Evolutionary conservation across 2,329 filamentous ascomycete genomes (phyloP), one percentile per base, ranked within the genome.

Genomic region (Xylaria sp.): DNA sequence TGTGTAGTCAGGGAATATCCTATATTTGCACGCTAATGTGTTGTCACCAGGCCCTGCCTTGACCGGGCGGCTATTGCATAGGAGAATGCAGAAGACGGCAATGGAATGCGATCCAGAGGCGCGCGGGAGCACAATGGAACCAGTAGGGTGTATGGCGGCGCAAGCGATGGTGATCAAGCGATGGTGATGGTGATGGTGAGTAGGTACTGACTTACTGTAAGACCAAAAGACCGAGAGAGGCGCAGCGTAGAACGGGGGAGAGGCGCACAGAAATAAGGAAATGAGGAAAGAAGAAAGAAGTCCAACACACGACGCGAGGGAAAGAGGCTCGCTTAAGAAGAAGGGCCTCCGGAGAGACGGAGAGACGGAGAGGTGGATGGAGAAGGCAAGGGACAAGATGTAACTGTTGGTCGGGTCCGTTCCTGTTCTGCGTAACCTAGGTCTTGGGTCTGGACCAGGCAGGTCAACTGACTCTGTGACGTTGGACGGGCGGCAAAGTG

Each of bases 381-480:
- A 32, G 29, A 32, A 48, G 47, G 27, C 47, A 60, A 53, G n/a
- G 27, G 27, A 47, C 18, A 44, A 37, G 23, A 23, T 42, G 53
- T 55, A 29, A 60, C 48, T 58, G 60, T 29, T 59, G 35, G 65
- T 25, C 44, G 27, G 55, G 18, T 60, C 35, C 29, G 40, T 60
- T 70, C 63, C 63, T 63, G 48, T 44, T 10, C 51, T 61, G 32
- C 21, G 53, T 32, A 63, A 53, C 58, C 55, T 10, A 40, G 59
- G 63, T 63, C 27, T 48, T 40, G 50, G 59, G 63, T 64, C 48
- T 47, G 13, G 54, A 5, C 47, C 27, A 16, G 54, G 50, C 42
- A n/a, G 63, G 64, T 67, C 69, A 69, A 71, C 63, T 69, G 66
- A 71, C 63, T 71, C 54, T 62, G 66, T 67, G 66, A 69, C 63